Conservation (phyloP, 768 basidiomycete genomes). For the Trametes maxima region DNA sequence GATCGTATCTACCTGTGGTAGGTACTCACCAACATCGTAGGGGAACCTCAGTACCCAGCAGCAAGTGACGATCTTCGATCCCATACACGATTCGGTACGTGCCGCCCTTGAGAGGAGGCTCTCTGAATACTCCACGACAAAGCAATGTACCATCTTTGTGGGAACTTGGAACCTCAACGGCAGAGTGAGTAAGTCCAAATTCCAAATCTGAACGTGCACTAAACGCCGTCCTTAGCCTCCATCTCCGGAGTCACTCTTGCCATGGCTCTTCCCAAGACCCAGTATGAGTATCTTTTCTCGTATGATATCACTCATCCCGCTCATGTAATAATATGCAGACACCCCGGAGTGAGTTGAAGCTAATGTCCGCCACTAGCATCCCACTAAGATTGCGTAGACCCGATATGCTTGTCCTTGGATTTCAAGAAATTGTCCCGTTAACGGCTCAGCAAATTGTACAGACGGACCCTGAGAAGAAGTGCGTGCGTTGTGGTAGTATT, state of each 20-base stretch:
- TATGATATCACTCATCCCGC: background rate
- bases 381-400: constrained; percentile 50
- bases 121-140: constrained; percentile 81
- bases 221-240: constrained; percentile 52
- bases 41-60: constrained; percentile 89
- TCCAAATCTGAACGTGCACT: background rate
- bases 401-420: constrained; percentile 88
- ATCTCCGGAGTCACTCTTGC: constrained; percentile 79
- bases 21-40: constrained; percentile 41
- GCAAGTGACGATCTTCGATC: constrained; percentile 91
- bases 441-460: constrained; percentile 98
- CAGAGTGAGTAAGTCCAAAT: constrained; percentile 49
- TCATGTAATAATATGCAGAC: constrained; percentile 27
- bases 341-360: constrained; percentile 50
- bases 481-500: background rate
- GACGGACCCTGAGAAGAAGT: constrained; percentile 93
- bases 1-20: background rate
- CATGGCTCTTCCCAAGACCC: constrained; percentile 88
- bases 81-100: constrained; percentile 87
- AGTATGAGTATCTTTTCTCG: constrained; percentile 49
- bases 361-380: background rate
- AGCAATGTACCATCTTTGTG: constrained; percentile 71
- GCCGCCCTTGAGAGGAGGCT: constrained; percentile 67
- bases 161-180: constrained; percentile 99
- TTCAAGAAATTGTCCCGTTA: constrained; percentile 97